A percentile compares a stretch with the other conserved stretches of the same genome.
These are phyloP conservation scores for Talaromyces sp. DNA, from an alignment of 2,329 filamentous ascomycete genomes.

Conservation along the genomic window DNA sequence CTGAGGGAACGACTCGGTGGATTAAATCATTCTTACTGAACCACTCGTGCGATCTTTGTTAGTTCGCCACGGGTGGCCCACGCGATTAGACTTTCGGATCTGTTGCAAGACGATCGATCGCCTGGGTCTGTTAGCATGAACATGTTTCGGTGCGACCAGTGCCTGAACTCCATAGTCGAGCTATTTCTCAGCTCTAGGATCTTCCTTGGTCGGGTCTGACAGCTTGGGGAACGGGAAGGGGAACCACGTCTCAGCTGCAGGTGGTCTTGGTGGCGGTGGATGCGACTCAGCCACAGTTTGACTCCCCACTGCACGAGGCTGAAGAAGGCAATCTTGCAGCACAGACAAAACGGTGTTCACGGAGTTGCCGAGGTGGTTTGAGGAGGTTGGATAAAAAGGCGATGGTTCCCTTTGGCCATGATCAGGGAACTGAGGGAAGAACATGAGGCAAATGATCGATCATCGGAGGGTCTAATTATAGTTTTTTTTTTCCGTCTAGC, in stretches of 20 bases:
- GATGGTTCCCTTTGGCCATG: not conserved
- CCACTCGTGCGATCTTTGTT: not conserved
- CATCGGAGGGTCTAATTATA: not conserved
- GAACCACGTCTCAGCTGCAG: constrained; percentile 1
- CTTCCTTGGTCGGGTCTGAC: constrained; percentile 3
- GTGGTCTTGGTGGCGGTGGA: constrained; percentile 16
- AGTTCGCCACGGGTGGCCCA: not conserved
- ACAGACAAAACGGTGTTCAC: not conserved
- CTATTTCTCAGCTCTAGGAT: not conserved
- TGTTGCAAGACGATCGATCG: not conserved
- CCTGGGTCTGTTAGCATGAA: not conserved
- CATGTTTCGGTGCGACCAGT: not conserved
- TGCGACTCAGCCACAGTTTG: constrained; percentile 19
- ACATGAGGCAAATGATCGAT: not conserved
- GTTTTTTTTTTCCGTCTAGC: not conserved
- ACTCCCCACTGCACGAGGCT: constrained; percentile 6
- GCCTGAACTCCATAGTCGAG: not conserved
- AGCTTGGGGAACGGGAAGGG: not conserved
- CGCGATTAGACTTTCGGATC: constrained; percentile 1
- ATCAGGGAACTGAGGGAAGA: not conserved
- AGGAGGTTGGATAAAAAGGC: not conserved
- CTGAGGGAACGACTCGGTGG: not conserved
- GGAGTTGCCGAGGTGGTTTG: not conserved
- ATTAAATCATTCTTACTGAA: not conserved
- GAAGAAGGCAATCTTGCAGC: constrained; percentile 1